Evolutionary conservation across 192 early-diverging fungal genomes (phyloP).

Genomic region (Paraglomus brasilianum): DNA sequence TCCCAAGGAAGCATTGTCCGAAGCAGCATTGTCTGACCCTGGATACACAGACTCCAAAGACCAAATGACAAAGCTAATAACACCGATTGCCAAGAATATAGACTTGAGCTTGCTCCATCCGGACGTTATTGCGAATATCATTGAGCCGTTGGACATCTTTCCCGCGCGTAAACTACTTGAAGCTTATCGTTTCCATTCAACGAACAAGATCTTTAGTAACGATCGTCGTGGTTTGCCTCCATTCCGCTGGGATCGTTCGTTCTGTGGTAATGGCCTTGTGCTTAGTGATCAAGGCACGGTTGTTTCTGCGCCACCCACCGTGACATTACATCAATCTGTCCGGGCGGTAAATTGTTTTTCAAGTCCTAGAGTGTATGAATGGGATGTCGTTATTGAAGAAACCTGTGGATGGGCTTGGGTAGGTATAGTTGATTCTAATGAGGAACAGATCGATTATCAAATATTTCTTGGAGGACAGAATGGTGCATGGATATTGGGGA

Average conservation of each 20-base stretch:
- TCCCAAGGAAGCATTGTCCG: neutral
- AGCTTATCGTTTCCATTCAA: constrained; percentile 8
- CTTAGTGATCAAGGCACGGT: neutral
- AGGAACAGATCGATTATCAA: constrained; percentile 4
- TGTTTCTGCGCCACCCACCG: neutral
- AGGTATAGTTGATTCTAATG: neutral
- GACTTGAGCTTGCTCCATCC: constrained; percentile 23
- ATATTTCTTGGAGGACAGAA: neutral
- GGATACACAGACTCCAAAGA: neutral
- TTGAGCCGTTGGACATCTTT: constrained; percentile 7
- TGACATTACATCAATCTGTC: neutral
- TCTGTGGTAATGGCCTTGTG: neutral
- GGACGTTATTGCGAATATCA: constrained; percentile 13
- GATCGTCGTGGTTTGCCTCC: neutral
- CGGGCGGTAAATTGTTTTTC: neutral
- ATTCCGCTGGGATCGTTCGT: constrained; percentile 5
- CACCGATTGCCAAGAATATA: neutral
- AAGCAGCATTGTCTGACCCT: neutral
- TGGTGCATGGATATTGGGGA: constrained; percentile 1
- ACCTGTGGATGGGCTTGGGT: constrained; percentile 10
- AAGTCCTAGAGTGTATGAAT: constrained; percentile 18
- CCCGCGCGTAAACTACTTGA: neutral
- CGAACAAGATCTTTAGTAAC: constrained; percentile 4
- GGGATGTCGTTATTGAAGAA: constrained; percentile 22
- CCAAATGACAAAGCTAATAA: neutral